A percentile compares a stretch with the other conserved stretches of the same genome.
phyloP scores from a whole-genome alignment of 2,329 filamentous ascomycete species.

The Botrytis squamosa region DNA sequence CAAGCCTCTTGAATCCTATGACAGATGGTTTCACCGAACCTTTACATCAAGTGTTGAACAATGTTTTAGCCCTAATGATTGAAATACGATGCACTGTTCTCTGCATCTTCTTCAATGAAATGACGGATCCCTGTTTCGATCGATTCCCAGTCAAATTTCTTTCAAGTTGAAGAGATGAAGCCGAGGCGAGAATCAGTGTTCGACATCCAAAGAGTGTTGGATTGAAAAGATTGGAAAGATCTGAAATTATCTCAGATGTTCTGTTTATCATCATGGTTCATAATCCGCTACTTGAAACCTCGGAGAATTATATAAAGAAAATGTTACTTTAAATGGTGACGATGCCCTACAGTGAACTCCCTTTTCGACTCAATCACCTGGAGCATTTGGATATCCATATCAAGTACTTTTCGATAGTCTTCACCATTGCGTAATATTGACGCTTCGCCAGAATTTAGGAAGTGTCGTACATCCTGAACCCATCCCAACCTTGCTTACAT shows the following conservation, averaged over 20 bases:
- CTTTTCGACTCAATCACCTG: neutral
- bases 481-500: too few relatives aligned
- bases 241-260: neutral
- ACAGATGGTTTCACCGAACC: neutral
- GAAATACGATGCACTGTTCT: neutral
- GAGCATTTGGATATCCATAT: neutral
- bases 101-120: neutral
- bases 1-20: neutral
- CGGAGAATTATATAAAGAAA: neutral
- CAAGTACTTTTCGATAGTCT: neutral
- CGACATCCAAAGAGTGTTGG: neutral
- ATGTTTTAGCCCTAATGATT: neutral
- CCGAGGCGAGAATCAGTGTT: neutral
- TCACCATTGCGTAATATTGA: neutral
- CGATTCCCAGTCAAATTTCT: too few relatives aligned
- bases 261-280: neutral
- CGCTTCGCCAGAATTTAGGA: neutral
- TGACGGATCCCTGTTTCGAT: neutral
- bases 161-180: neutral
- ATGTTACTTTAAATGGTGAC: neutral
- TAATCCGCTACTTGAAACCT: neutral
- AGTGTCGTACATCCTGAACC: neutral
- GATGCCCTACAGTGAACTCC: neutral
- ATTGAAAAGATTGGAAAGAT: neutral
- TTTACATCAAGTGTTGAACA: neutral